Evolutionary conservation across 805 yeast species (phyloP), one percentile per base, ranked within the genome.

Genomic region (Starmerella floricola): DNA sequence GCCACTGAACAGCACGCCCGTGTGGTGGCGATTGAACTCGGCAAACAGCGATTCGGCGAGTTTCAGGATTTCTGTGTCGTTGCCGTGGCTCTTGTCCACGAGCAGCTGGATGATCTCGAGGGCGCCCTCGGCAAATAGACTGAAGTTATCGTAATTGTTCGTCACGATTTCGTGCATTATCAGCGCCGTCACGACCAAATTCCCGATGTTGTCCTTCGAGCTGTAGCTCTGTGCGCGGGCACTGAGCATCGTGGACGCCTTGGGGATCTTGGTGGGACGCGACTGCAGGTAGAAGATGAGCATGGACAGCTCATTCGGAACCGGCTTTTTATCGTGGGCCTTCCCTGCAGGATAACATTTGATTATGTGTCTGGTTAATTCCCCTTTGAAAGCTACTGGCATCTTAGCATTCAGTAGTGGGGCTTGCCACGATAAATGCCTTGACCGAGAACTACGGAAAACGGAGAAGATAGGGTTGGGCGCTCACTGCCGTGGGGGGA

Each of bases 271-370:
- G 26, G 85, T 79, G 42, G 95, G 69, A 53, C 96, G 69, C 3
- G 95, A 79, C 31, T 93, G 78, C 17, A 94, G 95, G 60, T 88
- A 88, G 66, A 81, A 88, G 26, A 88, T 64, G 51, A 88, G 68
- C 57, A 86, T 85, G 45, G 93, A 79, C 36, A 93, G 69, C 59
- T 91, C 97, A 17, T 94, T 84, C 2, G 94, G 76, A 59, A 88
- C 87, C 13, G 98, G 94, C 54, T 80, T 79, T 64, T 87, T 87
- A 56, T 87, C 97, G 5, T 72, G 71, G 6, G 77, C 79, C 47
- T 85, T 71, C 2, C 96, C 95, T 2, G 91, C 73, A 5, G 95
- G 97, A 60, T 88, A 88, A 65, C 97, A 91, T 60, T 84, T 94
- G 39, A 80, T 72, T 30, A 91, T 82, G 55, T 87, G 69, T 56